Percentiles rank a stretch among this genome's conserved stretches.
Conservation (phyloP, 2,329 filamentous ascomycete species). For the Aspergillus sojae region DNA sequence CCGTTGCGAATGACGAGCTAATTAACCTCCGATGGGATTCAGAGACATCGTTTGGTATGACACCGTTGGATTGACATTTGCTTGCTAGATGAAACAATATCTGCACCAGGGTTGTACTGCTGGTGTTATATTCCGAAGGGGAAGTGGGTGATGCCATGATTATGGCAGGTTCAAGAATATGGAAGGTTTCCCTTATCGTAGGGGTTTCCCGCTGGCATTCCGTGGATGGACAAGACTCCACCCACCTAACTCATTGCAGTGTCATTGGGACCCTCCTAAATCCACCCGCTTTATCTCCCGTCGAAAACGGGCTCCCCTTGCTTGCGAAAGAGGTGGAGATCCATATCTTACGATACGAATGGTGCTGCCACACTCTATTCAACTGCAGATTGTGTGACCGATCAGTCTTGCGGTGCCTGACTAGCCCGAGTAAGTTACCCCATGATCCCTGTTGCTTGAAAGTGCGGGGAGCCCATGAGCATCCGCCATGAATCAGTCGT, state of each 20-base stretch:
- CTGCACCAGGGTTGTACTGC: not conserved
- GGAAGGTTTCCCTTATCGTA: not conserved
- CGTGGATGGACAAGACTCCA: not conserved
- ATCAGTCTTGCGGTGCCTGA: not conserved
- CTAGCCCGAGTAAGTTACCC: not conserved
- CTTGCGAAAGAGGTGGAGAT: not conserved
- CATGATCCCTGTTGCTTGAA: not conserved
- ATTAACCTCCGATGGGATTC: not conserved
- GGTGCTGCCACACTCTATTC: not conserved
- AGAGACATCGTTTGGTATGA: not conserved
- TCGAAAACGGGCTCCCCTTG: not conserved
- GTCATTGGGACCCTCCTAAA: not conserved
- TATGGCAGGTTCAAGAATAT: not conserved
- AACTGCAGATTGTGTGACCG: not conserved
- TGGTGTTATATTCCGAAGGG: not conserved
- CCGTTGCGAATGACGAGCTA: not conserved
- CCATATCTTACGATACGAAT: not conserved
- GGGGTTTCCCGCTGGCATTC: not conserved
- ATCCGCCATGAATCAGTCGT: not conserved
- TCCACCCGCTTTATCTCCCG: not conserved
- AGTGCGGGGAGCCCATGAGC: slow-evolving; percentile 1
- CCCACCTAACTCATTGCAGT: not conserved
- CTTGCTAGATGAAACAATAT: not conserved
- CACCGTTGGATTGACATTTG: not conserved
- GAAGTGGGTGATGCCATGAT: not conserved